phyloP scores from a whole-genome alignment of 23 red algal genomes.

The Gracilariopsis chorda region DNA sequence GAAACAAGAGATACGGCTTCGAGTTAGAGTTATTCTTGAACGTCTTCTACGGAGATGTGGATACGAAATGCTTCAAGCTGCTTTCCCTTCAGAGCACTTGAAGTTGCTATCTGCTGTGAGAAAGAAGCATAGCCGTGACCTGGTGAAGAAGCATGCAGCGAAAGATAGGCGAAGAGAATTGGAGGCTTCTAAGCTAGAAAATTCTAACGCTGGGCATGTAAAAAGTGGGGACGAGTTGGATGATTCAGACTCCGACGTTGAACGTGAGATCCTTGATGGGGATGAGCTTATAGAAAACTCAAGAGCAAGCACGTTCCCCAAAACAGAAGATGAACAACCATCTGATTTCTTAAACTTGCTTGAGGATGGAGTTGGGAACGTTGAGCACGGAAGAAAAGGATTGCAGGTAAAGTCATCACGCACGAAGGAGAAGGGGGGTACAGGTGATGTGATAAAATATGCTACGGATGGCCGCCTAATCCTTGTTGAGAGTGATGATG shows the following conservation, averaged over 20 bases:
- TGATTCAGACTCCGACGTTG: slow-evolving; percentile 61
- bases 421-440: neutral
- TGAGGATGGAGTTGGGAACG: neutral
- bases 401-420: neutral
- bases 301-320: neutral
- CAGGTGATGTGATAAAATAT: slow-evolving; percentile 33
- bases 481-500: slow-evolving; percentile 67
- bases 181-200: neutral
- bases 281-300: slow-evolving; percentile 6
- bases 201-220: neutral
- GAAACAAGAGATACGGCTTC: slow-evolving; percentile 72
- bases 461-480: slow-evolving; percentile 72
- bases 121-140: slow-evolving; percentile 66
- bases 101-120: slow-evolving; percentile 67
- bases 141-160: slow-evolving; percentile 40
- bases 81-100: slow-evolving; percentile 69
- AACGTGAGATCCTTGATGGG: slow-evolving; percentile 60
- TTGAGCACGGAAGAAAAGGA: neutral
- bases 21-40: slow-evolving; percentile 84
- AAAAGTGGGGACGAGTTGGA: neutral
- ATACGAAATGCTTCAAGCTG: slow-evolving; percentile 41
- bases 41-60: slow-evolving; percentile 70
- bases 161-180: neutral
- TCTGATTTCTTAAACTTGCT: slow-evolving; percentile 44
- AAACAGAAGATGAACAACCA: neutral